Evolutionary conservation across 495 filamentous ascomycete species (phyloP), one percentile per base, ranked within the genome.

Genomic region (Penicillium cataractarum): DNA sequence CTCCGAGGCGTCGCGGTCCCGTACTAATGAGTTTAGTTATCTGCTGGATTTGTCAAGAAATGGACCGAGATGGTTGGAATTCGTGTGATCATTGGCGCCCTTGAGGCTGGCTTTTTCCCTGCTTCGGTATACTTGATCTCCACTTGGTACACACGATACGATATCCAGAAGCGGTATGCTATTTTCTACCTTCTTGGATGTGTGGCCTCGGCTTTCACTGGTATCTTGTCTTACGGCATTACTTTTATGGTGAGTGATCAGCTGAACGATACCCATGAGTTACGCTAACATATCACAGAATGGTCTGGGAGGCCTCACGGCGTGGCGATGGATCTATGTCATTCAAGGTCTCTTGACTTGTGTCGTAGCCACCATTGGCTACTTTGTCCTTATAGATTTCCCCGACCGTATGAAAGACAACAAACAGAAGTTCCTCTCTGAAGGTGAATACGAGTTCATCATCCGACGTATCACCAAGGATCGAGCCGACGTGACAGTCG

Each of bases 291-390:
- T 50, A 9, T 15, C 9, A 15, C 22, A 50, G 22, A 59, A 71
- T 8, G 79, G 80, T 3, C 60, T 78, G 0, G 71, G 62, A 17
- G 75, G 74, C 2, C 67, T 81, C n/a, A 67, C 65, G 26, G 85
- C 86, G 17, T 88, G 86, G 86, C 70, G 80, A 55, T 86, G 83
- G 83, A 80, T 80, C 49, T 85, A 86, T 66, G 78, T 86, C 62
- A 82, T 86, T 44, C 80, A 86, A 60, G 82, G 81, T 29, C 57
- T 82, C 40, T 42, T 80, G 17, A 80, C 78, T 4, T 68, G 71
- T 24, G 35, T 73, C 3, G 57, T 78, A 2, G 69, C 71, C 31
- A 52, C 75, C 15, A 37, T 74, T 19, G 75, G 72, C n/a, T 83
- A 79, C 52, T 65, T 79, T 64, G 56, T 79, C 7, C 65, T 85